phyloP scores from a whole-genome alignment of 805 yeast species.

The Candida orba region DNA sequence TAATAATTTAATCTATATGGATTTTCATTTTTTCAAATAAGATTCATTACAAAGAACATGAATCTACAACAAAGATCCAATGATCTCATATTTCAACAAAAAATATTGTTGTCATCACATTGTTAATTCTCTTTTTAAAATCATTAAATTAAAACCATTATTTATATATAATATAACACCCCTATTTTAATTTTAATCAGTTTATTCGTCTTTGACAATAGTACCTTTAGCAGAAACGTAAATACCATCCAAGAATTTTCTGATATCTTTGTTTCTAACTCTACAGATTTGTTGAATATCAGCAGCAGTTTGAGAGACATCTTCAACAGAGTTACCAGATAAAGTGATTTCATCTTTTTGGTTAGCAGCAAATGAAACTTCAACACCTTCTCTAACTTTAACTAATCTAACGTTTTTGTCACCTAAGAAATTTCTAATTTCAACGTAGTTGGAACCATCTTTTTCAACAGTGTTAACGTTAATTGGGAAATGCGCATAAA shows the following conservation, averaged over 20 bases:
- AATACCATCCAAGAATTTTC: conserved; percentile 99
- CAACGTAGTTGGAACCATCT: conserved; percentile 70
- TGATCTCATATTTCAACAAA: conserved; percentile 7
- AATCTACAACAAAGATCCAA: conserved; percentile 2
- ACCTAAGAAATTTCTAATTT: conserved; percentile 99
- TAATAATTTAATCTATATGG: background rate
- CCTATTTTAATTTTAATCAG: conserved; percentile 1
- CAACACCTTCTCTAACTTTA: conserved; percentile 83
- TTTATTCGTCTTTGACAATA: conserved; percentile 58
- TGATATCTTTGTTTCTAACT: conserved; percentile 99
- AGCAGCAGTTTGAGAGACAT: conserved; percentile 97
- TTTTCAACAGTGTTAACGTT: conserved; percentile 86
- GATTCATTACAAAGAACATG: no score
- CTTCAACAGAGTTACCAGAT: conserved; percentile 93
- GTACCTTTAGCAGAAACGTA: conserved; percentile 95
- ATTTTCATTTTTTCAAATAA: no score
- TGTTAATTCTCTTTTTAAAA: conserved; percentile 1
- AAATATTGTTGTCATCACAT: conserved; percentile 7
- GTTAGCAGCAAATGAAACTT: conserved; percentile 68
- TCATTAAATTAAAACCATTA: conserved; percentile 7
- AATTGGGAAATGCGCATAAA: conserved; percentile 99
- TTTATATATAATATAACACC: conserved; percentile 1
- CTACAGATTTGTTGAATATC: conserved; percentile 96
- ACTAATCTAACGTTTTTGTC: conserved; percentile 95
- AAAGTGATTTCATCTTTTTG: conserved; percentile 94